Conservation (phyloP, 116 monocot genomes). For the Papilionanthe hybrid region DNA sequence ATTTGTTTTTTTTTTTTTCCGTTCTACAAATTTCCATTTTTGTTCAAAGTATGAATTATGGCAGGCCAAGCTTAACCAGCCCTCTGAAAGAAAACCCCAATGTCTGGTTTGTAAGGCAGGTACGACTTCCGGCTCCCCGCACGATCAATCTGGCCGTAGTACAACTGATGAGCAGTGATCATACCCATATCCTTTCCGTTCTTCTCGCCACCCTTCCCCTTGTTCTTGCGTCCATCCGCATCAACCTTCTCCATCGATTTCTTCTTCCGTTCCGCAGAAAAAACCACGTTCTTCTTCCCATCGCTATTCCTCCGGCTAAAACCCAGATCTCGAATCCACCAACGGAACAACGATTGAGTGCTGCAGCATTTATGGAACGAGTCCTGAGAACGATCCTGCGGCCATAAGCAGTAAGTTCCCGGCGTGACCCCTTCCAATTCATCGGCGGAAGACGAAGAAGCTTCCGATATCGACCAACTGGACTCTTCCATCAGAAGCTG, state of each 20-base stretch:
- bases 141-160: slow-evolving; percentile 13
- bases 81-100: not conserved
- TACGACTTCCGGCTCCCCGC: slow-evolving; percentile 19
- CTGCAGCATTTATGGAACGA: slow-evolving; percentile 14
- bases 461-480: not conserved
- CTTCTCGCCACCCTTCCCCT: slow-evolving; percentile 6
- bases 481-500: slow-evolving; percentile 13
- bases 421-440: slow-evolving; percentile 18
- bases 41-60: too few relatives aligned
- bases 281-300: slow-evolving; percentile 37
- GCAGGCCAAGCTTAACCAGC: too few relatives aligned
- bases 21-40: too few relatives aligned
- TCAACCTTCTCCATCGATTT: not conserved
- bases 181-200: slow-evolving; percentile 24
- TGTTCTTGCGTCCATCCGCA: not conserved
- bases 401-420: slow-evolving; percentile 23
- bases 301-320: slow-evolving; percentile 42
- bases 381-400: not conserved
- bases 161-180: slow-evolving; percentile 30
- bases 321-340: slow-evolving; percentile 28
- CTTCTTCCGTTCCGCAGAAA: slow-evolving; percentile 8
- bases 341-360: slow-evolving; percentile 17
- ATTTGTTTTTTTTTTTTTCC: too few relatives aligned
- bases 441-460: slow-evolving; percentile 1
- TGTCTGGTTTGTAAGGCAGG: slow-evolving; percentile 29